Evolutionary conservation across 2,329 filamentous ascomycete species (phyloP), one percentile per base, ranked within the genome.

Genomic region (Cordyceps fumosorosea): DNA sequence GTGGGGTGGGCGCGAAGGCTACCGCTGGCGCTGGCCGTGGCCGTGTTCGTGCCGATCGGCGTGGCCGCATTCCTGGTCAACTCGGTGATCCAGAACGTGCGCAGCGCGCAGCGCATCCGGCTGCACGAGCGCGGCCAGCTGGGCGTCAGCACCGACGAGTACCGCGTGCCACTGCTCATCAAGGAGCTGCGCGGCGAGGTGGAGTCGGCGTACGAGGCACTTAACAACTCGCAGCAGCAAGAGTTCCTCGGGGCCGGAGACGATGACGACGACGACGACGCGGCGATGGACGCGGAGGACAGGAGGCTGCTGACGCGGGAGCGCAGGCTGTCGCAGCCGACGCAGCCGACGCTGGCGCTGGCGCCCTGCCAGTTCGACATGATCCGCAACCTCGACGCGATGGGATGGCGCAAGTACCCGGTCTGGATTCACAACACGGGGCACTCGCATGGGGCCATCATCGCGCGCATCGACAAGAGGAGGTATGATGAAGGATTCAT

Each of bases 361-460:
- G 87, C 90, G 0, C 81, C 87, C 5, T 84, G 86, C 54, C 93
- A 98, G 75, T 96, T 96, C 71, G 81, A 84, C 55, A 96, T 96
- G 84, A 89, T 96, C 65, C 81, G 89, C 34, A 84, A 86, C 11
- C 78, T 98, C 55, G 86, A 98, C 68, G 72, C 73, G n/a, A 71
- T 88, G 2, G 80, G 81, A 5, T 88, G 84, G 82, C 78, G 80
- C 54, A 89, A 88, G 72, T 87, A 84, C 66, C 84, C 82, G 0
- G 84, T 93, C 3, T 87, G 89, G 75, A 93, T 95, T 45, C 88
- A 89, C 66, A 89, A 92, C 6, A 82, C 86, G 60, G 77, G 81
- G n/a, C 91, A 96, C 71, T 90, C 85, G 64, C 93, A 98, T 74
- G 93, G 93, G 0, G 93, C 93, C 3, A 96, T 98, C 54, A 90